A percentile compares a stretch with the other conserved stretches of the same genome.
phyloP scores from a whole-genome alignment of 495 filamentous ascomycete genomes.

The Evernia prunastri region DNA sequence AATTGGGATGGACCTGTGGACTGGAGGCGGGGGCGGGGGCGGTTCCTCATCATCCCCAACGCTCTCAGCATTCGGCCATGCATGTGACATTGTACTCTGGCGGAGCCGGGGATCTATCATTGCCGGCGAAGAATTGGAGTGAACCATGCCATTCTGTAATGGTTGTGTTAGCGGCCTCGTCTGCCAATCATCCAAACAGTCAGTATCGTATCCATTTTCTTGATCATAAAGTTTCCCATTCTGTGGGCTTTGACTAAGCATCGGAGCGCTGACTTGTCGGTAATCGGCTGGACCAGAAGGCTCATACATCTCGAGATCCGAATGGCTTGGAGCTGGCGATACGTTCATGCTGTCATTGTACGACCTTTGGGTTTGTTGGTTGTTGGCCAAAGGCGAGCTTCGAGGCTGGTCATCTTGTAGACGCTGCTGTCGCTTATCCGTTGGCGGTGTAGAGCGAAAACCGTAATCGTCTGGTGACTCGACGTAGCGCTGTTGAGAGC shows the following conservation, averaged over 20 bases:
- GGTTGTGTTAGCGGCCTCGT: slow-evolving; percentile 12
- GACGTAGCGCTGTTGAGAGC: slow-evolving; percentile 14
- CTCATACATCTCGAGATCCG: not conserved
- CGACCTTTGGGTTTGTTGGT: not conserved
- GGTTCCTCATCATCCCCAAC: slow-evolving; percentile 41
- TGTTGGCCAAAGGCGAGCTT: slow-evolving; percentile 6
- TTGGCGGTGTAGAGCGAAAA: slow-evolving; percentile 3
- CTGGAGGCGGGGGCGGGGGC: slow-evolving; percentile 43
- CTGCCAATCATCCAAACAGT: slow-evolving; percentile 9
- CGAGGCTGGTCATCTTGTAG: slow-evolving; percentile 2
- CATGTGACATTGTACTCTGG: not conserved
- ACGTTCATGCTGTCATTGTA: not conserved
- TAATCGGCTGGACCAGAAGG: not conserved
- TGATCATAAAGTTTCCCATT: not conserved
- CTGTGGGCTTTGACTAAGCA: slow-evolving; percentile 1
- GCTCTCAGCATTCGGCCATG: not conserved
- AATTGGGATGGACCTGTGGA: slow-evolving; percentile 38
- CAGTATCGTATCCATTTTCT: not conserved
- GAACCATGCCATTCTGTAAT: slow-evolving; percentile 10
- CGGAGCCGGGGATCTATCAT: slow-evolving; percentile 20
- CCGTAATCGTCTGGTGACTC: slow-evolving; percentile 16
- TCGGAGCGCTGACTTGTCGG: not conserved
- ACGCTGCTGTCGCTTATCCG: slow-evolving; percentile 9
- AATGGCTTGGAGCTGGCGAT: not conserved
- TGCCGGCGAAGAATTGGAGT: slow-evolving; percentile 18